A percentile compares a stretch with the other conserved stretches of the same genome.
phyloP scores from a whole-genome alignment of 257 asterid species.

The Verbascum thapsus region DNA sequence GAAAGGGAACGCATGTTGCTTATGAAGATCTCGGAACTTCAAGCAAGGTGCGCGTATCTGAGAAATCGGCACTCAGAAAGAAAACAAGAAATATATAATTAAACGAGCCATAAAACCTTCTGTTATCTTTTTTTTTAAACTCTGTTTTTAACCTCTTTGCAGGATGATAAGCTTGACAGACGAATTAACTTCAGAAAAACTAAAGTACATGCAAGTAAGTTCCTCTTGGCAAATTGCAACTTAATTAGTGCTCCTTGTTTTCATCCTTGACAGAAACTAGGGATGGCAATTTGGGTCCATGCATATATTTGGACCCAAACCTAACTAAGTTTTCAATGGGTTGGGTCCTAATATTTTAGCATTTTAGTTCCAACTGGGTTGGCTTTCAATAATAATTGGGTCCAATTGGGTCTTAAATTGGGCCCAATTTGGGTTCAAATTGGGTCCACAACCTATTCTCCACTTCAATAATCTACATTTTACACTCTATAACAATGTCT shows the following conservation, averaged over 20 bases:
- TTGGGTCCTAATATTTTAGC: too few relatives aligned
- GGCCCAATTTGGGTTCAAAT: too few relatives aligned
- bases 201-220: conserved; percentile 78
- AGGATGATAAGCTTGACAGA: conserved; percentile 74
- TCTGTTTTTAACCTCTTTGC: conserved; percentile 11
- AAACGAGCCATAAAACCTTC: neutral
- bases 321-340: too few relatives aligned
- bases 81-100: neutral
- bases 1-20: conserved; percentile 85
- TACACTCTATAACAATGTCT: too few relatives aligned
- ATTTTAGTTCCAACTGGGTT: too few relatives aligned
- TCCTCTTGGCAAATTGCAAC: conserved; percentile 10
- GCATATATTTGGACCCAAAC: too few relatives aligned
- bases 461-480: too few relatives aligned
- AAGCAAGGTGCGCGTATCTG: conserved; percentile 63
- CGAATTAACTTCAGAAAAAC: conserved; percentile 76
- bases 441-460: too few relatives aligned
- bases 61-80: neutral
- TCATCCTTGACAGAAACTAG: neutral
- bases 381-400: too few relatives aligned
- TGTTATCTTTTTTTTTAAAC: neutral
- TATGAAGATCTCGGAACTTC: conserved; percentile 80
- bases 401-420: too few relatives aligned
- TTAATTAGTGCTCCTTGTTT: neutral
- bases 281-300: too few relatives aligned